phyloP scores from a whole-genome alignment of 1,284 basidiomycete genomes.

The Lentinus polychrous region DNA sequence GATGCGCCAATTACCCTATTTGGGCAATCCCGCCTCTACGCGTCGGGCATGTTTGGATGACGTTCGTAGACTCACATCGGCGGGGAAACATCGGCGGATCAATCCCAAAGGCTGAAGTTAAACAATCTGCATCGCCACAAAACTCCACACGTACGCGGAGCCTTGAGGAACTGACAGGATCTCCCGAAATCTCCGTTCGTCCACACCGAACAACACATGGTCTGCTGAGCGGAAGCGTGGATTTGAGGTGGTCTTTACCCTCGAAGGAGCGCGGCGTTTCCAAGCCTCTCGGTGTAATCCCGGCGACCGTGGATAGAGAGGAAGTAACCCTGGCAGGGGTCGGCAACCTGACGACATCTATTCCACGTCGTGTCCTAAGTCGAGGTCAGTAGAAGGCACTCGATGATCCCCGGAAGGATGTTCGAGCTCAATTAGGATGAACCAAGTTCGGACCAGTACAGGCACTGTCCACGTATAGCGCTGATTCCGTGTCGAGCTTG shows the following conservation, averaged over 20 bases:
- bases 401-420: too few relatives aligned
- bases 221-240: not conserved
- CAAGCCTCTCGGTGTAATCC: constrained; percentile 5
- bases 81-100: constrained; percentile 7
- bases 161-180: not conserved
- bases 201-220: not conserved
- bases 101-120: constrained; percentile 6
- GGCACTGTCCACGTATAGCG: too few relatives aligned
- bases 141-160: not conserved
- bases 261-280: constrained; percentile 1
- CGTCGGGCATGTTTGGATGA: not conserved
- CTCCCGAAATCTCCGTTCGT: constrained; percentile 6
- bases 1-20: constrained; percentile 5
- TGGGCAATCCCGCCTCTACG: not conserved
- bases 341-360: too few relatives aligned
- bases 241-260: constrained; percentile 5
- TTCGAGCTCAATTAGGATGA: too few relatives aligned
- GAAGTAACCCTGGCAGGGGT: too few relatives aligned
- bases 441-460: too few relatives aligned
- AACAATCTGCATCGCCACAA: constrained; percentile 6
- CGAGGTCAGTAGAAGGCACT: too few relatives aligned
- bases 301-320: not conserved
- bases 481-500: too few relatives aligned
- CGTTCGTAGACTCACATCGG: not conserved
- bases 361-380: too few relatives aligned